Evolutionary conservation across 768 basidiomycete genomes (phyloP), one percentile per base, ranked within the genome.

Genomic region (Mycena amicta): DNA sequence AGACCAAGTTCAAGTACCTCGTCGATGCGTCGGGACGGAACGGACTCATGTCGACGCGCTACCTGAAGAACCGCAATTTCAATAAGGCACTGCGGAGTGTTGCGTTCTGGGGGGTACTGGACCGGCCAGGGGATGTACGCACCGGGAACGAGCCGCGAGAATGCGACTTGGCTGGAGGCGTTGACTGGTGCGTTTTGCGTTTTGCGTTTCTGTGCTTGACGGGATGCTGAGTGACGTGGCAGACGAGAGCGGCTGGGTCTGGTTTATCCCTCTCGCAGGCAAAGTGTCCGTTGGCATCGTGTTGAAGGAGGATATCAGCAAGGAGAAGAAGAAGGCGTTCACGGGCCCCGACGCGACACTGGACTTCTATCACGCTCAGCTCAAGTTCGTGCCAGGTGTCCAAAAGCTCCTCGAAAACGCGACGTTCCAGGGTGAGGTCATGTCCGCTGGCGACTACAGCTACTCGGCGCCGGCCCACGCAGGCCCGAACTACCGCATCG

Each of bases 21-120:
- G 75, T 89, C 20, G 88, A 89, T 64, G 86, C 85, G 3, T 80
- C 79, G 2, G 88, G 88, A 31, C 77, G 87, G 1, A 71, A 74
- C 0, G 87, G 87, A 2, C 63, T 89, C 59, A 74, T 89, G 69
- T 84, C 83, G 25, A 49, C 47, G 25, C 22, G 26, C 6, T 49
- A 49, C 26, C n/a, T 49, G 25, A 49, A 49, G 47, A 49, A 79
- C 59, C 72, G 82, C n/a, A 72, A 49, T 6, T 49, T 49, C 26
- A 49, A 49, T 23, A 26, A 28, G 25, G 53, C 53, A 2, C 31
- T 59, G 47, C 26, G 40, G 2, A 59, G 27, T 39, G 40, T 51
- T 6, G 58, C 58, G 16, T 54, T 43, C 40, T 59, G 75, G 74
- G n/a, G 71, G 69, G 29, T 75, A 76, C 61, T 77, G 74, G 74